These are phyloP conservation scores for Osmanthus fragrans DNA, from an alignment of 257 asterid species.

Conservation along the genomic window DNA sequence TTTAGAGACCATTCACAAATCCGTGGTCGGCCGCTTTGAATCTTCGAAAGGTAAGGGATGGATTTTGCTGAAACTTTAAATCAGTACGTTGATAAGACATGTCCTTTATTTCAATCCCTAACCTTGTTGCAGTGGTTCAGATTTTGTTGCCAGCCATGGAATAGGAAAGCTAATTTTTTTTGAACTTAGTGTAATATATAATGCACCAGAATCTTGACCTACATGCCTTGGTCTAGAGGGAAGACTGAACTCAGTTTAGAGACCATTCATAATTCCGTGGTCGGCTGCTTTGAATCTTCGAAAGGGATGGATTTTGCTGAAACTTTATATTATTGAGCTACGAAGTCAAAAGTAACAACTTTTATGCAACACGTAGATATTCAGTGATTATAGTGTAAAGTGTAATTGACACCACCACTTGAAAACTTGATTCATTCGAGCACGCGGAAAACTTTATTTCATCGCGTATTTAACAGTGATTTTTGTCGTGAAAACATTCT, in stretches of 20 bases:
- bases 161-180: no score
- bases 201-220: not conserved
- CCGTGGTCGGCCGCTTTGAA: slow-evolving; percentile 3
- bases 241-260: not conserved
- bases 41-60: not conserved
- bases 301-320: not conserved
- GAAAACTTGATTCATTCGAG: not conserved
- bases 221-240: not conserved
- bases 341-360: not conserved
- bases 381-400: not conserved
- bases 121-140: not conserved
- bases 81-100: not conserved
- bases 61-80: not conserved
- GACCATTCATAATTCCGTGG: not conserved
- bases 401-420: not conserved
- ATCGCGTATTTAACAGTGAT: not conserved
- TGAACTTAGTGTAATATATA: not conserved
- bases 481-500: not conserved
- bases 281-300: not conserved
- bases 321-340: not conserved
- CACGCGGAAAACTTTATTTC: not conserved
- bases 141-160: not conserved
- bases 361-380: not conserved
- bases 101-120: not conserved
- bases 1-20: not conserved